Percentiles rank a stretch among this genome's conserved stretches.
These are phyloP conservation scores for Boletus insuetus DNA, from an alignment of 768 basidiomycete genomes.

Conservation along the genomic window DNA sequence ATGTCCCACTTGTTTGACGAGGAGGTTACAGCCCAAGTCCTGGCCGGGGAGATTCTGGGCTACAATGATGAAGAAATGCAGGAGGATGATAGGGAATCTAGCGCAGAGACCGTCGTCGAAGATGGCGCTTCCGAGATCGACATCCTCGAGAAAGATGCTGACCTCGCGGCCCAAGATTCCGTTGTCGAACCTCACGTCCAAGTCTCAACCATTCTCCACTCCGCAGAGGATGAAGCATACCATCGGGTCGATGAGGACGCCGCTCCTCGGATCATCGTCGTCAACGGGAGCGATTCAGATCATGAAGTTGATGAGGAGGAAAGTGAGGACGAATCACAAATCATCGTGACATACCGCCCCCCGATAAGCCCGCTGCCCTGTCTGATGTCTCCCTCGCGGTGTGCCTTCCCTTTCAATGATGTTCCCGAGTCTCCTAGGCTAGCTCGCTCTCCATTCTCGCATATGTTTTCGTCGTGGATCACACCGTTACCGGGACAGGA, in stretches of 20 bases:
- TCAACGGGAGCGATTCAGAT: constrained; percentile 5
- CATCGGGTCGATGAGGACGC: neutral
- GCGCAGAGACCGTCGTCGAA: constrained; percentile 11
- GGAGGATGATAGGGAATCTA: constrained; percentile 1
- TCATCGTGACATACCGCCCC: neutral
- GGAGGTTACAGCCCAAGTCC: constrained; percentile 27
- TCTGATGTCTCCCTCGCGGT: constrained; percentile 7
- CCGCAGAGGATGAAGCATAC: neutral
- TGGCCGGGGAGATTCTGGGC: constrained; percentile 30
- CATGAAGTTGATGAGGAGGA: neutral
- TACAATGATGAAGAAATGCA: neutral
- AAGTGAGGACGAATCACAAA: neutral
- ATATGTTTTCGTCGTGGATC: constrained; percentile 21
- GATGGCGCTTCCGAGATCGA: constrained; percentile 6
- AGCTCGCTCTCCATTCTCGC: constrained; percentile 5
- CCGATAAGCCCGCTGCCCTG: constrained; percentile 8
- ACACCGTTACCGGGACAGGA: constrained; percentile 7
- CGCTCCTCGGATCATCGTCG: constrained; percentile 3
- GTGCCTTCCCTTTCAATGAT: constrained; percentile 7
- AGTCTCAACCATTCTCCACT: neutral
- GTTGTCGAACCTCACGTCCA: neutral
- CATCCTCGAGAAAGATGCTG: constrained; percentile 5
- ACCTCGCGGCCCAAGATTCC: neutral
- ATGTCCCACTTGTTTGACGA: constrained; percentile 32
- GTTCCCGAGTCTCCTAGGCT: constrained; percentile 13